Evolutionary conservation across 768 basidiomycete genomes (phyloP).

Genomic region (Mrakia gelida): DNA sequence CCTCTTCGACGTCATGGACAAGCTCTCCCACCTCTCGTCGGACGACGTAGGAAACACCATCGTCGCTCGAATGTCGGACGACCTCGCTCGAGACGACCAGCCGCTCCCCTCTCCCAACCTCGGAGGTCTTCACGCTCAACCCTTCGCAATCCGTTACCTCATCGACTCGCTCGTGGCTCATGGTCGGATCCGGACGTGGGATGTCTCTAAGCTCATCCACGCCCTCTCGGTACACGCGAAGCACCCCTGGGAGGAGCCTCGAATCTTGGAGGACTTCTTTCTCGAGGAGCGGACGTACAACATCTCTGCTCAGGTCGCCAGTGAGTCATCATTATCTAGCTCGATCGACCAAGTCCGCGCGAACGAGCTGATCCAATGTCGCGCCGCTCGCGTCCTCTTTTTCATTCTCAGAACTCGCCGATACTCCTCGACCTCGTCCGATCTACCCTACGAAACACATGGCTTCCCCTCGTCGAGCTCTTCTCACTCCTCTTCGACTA

Average conservation of each 20-base stretch:
- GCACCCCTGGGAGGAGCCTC: background rate
- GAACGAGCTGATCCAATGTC: background rate
- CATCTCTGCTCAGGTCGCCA: background rate
- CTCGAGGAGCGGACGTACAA: background rate
- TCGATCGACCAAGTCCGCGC: too few species aligned
- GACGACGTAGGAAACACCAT: conserved; percentile 1
- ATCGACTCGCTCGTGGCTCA: background rate
- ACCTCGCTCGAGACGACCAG: background rate
- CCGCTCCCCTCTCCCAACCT: background rate
- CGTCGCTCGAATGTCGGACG: background rate
- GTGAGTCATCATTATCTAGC: too few species aligned
- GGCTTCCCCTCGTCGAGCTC: conserved; percentile 28
- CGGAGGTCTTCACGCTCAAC: background rate
- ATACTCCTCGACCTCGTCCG: background rate
- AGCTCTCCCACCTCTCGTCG: conserved; percentile 15
- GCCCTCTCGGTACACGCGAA: background rate
- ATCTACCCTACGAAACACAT: background rate
- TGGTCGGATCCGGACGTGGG: background rate
- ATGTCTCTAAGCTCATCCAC: background rate
- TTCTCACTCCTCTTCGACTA: conserved; percentile 41
- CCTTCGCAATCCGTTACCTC: conserved; percentile 6
- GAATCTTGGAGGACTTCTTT: background rate
- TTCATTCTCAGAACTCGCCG: background rate
- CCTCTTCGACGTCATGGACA: background rate
- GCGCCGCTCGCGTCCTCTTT: background rate